Percentiles rank a stretch among this genome's conserved stretches.
Conservation (phyloP, 2,329 filamentous ascomycete genomes). For the Curvularia hawaiiensis region DNA sequence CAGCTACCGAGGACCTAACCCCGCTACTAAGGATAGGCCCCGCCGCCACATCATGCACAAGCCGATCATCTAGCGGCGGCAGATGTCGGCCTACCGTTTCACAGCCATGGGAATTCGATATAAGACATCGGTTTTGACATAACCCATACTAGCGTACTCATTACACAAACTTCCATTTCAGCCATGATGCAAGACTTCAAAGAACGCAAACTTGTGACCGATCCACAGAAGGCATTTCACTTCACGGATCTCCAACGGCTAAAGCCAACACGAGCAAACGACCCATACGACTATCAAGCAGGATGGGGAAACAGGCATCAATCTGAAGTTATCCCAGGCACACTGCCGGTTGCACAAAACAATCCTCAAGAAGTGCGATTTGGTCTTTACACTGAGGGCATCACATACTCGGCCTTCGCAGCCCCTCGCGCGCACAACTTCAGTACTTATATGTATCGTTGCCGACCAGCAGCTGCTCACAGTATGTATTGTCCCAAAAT, state of each 20-base stretch:
- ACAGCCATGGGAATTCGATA: conserved; percentile 33
- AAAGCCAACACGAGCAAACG: conserved; percentile 46
- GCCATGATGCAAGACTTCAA: conserved; percentile 41
- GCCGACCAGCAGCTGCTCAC: conserved; percentile 52
- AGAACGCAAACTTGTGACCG: conserved; percentile 43
- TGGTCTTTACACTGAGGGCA: conserved; percentile 54
- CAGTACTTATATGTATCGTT: conserved; percentile 54
- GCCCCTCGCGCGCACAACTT: conserved; percentile 51
- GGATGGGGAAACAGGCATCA: conserved; percentile 49
- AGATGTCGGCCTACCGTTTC: conserved; percentile 31
- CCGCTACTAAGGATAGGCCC: conserved; percentile 35
- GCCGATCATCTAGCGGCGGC: conserved; percentile 39
- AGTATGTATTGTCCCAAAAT: conserved; percentile 22
- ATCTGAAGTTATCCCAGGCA: conserved; percentile 52
- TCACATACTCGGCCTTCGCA: conserved; percentile 53
- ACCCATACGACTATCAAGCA: conserved; percentile 47
- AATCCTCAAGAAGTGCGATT: conserved; percentile 51
- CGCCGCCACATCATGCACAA: conserved; percentile 41
- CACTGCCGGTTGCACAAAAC: conserved; percentile 51
- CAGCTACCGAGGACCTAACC: conserved; percentile 27
- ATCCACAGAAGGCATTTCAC: conserved; percentile 47
- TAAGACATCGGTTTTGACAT: conserved; percentile 29
- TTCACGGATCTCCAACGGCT: conserved; percentile 47
- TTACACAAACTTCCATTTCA: background rate
- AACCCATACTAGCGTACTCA: conserved; percentile 12